Conservation (phyloP, 352 stramenopile species). For the Thalassiosira pacifica region DNA sequence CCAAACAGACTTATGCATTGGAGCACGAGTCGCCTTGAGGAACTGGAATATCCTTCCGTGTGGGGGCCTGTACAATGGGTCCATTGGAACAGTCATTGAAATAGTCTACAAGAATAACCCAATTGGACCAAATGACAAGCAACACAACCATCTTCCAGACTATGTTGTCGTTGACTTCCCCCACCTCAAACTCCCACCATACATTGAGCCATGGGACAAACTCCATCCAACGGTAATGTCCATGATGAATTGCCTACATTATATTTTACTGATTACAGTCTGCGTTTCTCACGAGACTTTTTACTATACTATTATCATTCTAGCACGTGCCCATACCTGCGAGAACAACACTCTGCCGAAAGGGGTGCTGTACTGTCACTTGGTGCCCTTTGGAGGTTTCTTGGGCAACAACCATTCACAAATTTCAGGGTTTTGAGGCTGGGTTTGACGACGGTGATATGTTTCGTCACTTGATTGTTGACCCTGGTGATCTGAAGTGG, state of each 20-base stretch:
- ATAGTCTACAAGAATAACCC: slow-evolving; percentile 4
- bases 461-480: slow-evolving; percentile 29
- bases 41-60: slow-evolving; percentile 23
- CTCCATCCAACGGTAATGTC: neutral
- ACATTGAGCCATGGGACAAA: neutral
- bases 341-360: neutral
- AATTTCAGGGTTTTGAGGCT: slow-evolving; percentile 54
- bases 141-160: slow-evolving; percentile 12
- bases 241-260: neutral
- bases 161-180: slow-evolving; percentile 7
- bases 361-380: slow-evolving; percentile 26
- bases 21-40: slow-evolving; percentile 22
- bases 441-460: slow-evolving; percentile 13
- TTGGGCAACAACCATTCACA: slow-evolving; percentile 48
- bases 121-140: slow-evolving; percentile 3
- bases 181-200: neutral
- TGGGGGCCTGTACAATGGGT: slow-evolving; percentile 6
- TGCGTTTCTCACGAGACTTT: neutral
- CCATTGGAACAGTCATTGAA: too few relatives aligned
- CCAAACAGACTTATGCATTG: slow-evolving; percentile 24
- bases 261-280: neutral
- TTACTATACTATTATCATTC: too few relatives aligned
- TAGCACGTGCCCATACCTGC: neutral
- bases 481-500: slow-evolving; percentile 15
- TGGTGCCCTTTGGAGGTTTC: slow-evolving; percentile 18